phyloP scores from a whole-genome alignment of 129 eudicot species.

The Saussurea involucrata region DNA sequence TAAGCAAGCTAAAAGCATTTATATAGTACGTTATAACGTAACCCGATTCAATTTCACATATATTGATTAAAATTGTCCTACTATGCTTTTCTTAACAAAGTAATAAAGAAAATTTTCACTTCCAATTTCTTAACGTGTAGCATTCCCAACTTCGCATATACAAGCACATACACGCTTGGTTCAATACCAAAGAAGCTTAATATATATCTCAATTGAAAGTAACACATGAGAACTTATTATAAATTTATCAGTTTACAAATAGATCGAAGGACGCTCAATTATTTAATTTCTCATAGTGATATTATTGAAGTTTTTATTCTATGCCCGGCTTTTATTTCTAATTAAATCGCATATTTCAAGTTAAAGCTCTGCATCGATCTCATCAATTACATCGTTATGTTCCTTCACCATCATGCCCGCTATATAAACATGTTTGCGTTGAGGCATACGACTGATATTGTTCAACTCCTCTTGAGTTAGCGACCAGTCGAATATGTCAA shows the following conservation, averaged over 20 bases:
- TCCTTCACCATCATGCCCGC: conserved; percentile 21
- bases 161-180: too few species aligned
- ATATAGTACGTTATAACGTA: too few species aligned
- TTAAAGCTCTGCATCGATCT: conserved; percentile 46
- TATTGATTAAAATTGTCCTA: too few species aligned
- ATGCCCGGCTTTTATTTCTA: background rate
- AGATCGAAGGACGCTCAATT: background rate
- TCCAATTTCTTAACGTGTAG: too few species aligned
- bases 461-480: conserved; percentile 31
- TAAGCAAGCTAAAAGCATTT: too few species aligned
- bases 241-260: background rate
- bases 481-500: conserved; percentile 48
- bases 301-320: background rate
- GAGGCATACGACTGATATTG: conserved; percentile 37
- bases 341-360: background rate
- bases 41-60: too few species aligned
- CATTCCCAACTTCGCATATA: too few species aligned
- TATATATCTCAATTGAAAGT: background rate
- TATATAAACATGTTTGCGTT: conserved; percentile 34
- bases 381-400: conserved; percentile 28
- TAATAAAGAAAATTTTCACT: too few species aligned
- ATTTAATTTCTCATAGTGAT: background rate
- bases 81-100: too few species aligned
- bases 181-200: too few species aligned
- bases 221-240: background rate